A percentile compares a stretch with the other conserved stretches of the same genome.
These are phyloP conservation scores for Penicillium sp. DNA, from an alignment of 2,329 filamentous ascomycete genomes.

Conservation along the genomic window DNA sequence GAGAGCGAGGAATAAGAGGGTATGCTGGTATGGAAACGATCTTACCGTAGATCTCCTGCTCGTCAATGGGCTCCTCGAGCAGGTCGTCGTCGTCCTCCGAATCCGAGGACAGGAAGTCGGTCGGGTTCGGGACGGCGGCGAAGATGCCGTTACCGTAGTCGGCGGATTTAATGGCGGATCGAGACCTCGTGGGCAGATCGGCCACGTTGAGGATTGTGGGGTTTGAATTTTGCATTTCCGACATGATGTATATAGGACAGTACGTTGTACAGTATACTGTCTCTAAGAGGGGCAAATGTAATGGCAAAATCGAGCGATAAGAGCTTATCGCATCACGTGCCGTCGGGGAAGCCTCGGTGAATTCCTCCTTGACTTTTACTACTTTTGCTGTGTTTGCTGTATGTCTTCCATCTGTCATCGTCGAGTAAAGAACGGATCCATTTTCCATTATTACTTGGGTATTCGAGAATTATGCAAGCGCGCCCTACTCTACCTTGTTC, in stretches of 20 bases:
- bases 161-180: conserved; percentile 40
- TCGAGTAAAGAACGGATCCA: no score
- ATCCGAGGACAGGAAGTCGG: conserved; percentile 47
- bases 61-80: conserved; percentile 77
- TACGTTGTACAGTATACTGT: neutral
- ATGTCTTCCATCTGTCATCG: no score
- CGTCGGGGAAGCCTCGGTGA: conserved; percentile 9
- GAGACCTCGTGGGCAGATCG: conserved; percentile 75
- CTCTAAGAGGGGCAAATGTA: conserved; percentile 1
- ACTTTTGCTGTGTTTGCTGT: no score
- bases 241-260: conserved; percentile 21
- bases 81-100: conserved; percentile 56
- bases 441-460: no score
- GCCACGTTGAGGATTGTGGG: conserved; percentile 84
- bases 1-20: neutral
- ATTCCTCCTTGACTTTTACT: neutral
- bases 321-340: conserved; percentile 14
- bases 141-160: conserved; percentile 43
- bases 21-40: neutral
- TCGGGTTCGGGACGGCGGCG: conserved; percentile 48
- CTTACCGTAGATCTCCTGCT: conserved; percentile 91
- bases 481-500: conserved; percentile 6
- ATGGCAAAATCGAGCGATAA: conserved; percentile 4
- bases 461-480: neutral
- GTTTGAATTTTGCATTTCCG: conserved; percentile 58